phyloP scores from a whole-genome alignment of 768 basidiomycete genomes.

The Rhodosporidiobolus odoratus region DNA sequence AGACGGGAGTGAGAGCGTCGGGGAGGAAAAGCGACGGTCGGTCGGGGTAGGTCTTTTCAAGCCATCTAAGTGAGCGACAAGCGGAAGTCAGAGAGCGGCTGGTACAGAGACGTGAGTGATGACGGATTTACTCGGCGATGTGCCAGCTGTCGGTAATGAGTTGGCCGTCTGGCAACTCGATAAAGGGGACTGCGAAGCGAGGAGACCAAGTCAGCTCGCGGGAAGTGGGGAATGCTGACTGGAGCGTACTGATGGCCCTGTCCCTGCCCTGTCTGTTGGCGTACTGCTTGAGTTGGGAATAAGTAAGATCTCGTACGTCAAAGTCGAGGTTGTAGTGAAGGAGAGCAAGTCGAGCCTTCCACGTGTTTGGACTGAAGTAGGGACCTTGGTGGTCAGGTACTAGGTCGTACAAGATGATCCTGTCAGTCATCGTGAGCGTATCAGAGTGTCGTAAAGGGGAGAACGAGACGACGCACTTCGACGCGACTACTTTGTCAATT shows the following conservation, averaged over 20 bases:
- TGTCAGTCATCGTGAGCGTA: too few relatives aligned
- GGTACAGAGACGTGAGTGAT: neutral
- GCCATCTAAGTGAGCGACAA: constrained; percentile 3
- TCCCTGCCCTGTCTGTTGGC: constrained; percentile 4
- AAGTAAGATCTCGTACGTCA: constrained; percentile 22
- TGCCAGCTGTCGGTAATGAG: constrained; percentile 15
- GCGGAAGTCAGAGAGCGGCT: neutral
- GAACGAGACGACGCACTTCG: too few relatives aligned
- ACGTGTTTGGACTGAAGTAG: constrained; percentile 20
- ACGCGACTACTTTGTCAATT: too few relatives aligned
- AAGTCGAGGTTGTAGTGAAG: constrained; percentile 26
- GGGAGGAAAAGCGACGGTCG: constrained; percentile 14
- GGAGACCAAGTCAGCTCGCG: too few relatives aligned
- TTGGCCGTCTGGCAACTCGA: constrained; percentile 3
- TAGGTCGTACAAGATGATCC: constrained; percentile 31
- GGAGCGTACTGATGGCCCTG: neutral
- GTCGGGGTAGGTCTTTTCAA: constrained; percentile 17
- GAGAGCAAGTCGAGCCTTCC: constrained; percentile 19
- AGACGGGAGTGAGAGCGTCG: neutral
- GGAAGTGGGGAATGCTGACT: too few relatives aligned
- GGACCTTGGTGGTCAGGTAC: constrained; percentile 16
- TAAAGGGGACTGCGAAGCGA: neutral
- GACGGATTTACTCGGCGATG: constrained; percentile 17
- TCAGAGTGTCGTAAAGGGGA: too few relatives aligned
- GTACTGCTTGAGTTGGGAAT: constrained; percentile 2